Percentiles rank a stretch among this genome's conserved stretches.
Conservation (phyloP, 208 protist genomes). For the Strigomonas oncopelti region DNA sequence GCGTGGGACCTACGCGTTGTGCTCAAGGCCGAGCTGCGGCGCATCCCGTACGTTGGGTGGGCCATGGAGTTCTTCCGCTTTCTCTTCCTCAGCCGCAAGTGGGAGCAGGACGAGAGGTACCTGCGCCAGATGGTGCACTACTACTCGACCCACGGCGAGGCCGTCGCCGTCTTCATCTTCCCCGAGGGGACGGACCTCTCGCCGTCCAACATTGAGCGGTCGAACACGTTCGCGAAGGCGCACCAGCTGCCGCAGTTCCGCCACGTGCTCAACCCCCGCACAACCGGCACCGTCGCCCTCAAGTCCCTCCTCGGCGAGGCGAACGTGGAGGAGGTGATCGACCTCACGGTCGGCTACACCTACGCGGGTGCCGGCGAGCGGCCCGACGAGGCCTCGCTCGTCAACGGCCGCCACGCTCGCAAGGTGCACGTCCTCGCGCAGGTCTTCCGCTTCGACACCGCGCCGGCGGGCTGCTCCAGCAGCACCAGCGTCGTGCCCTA, state of each 20-base stretch:
- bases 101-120: slow-evolving; percentile 65
- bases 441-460: slow-evolving; percentile 13
- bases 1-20: slow-evolving; percentile 55
- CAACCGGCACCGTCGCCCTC: slow-evolving; percentile 65
- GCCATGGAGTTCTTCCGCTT: slow-evolving; percentile 78
- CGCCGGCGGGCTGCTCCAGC: slow-evolving; percentile 11
- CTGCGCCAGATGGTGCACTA: slow-evolving; percentile 55
- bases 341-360: slow-evolving; percentile 86
- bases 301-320: slow-evolving; percentile 65
- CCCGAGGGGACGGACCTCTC: slow-evolving; percentile 87
- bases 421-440: slow-evolving; percentile 67
- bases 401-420: slow-evolving; percentile 64
- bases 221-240: slow-evolving; percentile 51
- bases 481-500: slow-evolving; percentile 23
- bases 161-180: slow-evolving; percentile 65
- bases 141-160: slow-evolving; percentile 30
- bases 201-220: slow-evolving; percentile 54
- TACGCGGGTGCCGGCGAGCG: slow-evolving; percentile 48
- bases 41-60: slow-evolving; percentile 69
- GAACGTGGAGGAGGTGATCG: slow-evolving; percentile 75
- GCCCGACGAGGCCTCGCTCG: slow-evolving; percentile 58
- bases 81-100: slow-evolving; percentile 80
- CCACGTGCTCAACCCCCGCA: slow-evolving; percentile 81
- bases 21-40: slow-evolving; percentile 51
- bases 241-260: slow-evolving; percentile 54